A percentile compares a stretch with the other conserved stretches of the same genome.
phyloP scores from a whole-genome alignment of 2,329 filamentous ascomycete species.

The Calonectria hongkongensis region DNA sequence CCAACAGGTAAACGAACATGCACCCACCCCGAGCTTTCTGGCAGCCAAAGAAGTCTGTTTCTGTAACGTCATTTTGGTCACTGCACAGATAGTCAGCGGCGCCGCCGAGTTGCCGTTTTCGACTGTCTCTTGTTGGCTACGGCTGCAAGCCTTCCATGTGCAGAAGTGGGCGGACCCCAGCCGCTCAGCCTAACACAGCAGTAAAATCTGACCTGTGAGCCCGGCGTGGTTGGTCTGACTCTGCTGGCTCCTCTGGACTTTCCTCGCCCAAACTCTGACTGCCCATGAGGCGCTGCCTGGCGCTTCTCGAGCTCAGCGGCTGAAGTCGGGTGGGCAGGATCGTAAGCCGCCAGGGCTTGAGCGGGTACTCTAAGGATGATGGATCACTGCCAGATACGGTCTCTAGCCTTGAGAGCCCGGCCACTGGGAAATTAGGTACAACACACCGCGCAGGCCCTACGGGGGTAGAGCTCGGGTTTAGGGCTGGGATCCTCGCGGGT shows the following conservation, averaged over 20 bases:
- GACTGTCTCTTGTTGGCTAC: conserved; percentile 30
- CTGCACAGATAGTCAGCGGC: conserved; percentile 26
- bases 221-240: conserved; percentile 40
- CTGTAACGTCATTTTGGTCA: conserved; percentile 24
- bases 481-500: conserved; percentile 40
- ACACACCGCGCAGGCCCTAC: conserved; percentile 37
- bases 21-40: conserved; percentile 13
- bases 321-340: conserved; percentile 51
- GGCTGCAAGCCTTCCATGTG: conserved; percentile 38
- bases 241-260: conserved; percentile 36
- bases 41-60: conserved; percentile 2
- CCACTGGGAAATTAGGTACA: conserved; percentile 44
- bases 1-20: conserved; percentile 29
- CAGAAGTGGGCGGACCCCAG: conserved; percentile 47
- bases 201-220: conserved; percentile 50
- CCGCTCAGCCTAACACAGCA: conserved; percentile 39
- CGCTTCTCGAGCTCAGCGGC: conserved; percentile 48
- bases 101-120: conserved; percentile 29
- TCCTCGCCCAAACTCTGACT: conserved; percentile 33
- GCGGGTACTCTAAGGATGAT: conserved; percentile 44
- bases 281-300: conserved; percentile 44
- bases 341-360: conserved; percentile 52
- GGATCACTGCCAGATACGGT: conserved; percentile 37
- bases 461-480: conserved; percentile 35
- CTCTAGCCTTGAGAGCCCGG: conserved; percentile 34